Evolutionary conservation across 1,284 basidiomycete species (phyloP), one percentile per base, ranked within the genome.

Genomic region (Porodaedalea pini): DNA sequence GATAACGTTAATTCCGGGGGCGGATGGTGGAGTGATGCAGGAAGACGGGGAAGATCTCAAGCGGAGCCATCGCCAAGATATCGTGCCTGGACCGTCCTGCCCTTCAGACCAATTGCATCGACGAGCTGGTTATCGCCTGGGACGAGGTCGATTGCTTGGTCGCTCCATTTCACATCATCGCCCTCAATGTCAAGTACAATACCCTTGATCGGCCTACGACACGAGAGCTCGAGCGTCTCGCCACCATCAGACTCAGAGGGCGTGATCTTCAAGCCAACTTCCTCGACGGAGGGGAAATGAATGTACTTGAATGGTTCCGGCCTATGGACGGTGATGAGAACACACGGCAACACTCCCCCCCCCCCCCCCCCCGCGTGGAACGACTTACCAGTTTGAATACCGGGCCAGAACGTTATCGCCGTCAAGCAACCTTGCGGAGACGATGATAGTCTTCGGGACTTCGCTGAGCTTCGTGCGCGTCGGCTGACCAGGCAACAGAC

Each of bases 291-390:
- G 37, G 92, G 90, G 78, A 93, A 94, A 48, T 81, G 76, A 69
- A 95, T 85, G 72, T 83, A 94, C 72, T 96, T 95, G 79, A 87
- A 94, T 27, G 93, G 93, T 70, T 94, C 90, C 10, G 90, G 90
- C 90, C 90, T 92, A 48, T 11, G 66, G 67, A 51, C 55, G 34
- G 27, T 23, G 40, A 55, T 52, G 60, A 34, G 45, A 51, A 56
- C 43, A 55, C 17, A 31, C 47, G 48, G 49, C 17, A 49, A 45
- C 19, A 21, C 25, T 8, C 21, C 5, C 41, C 21, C 25, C 13
- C 25, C 21, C 17, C 13, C 13, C 25, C 19, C n/a, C n/a, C n/a
- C n/a, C n/a, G n/a, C n/a, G 32, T 23, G 36, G 51, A 40, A 31
- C 43, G 48, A 70, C 73, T 58, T 60, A 89, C 88, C 89, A 91